Percentiles rank a stretch among this genome's conserved stretches.
These are phyloP conservation scores for Trichoderma asperellum DNA, from an alignment of 2,329 filamentous ascomycete species.

Conservation along the genomic window DNA sequence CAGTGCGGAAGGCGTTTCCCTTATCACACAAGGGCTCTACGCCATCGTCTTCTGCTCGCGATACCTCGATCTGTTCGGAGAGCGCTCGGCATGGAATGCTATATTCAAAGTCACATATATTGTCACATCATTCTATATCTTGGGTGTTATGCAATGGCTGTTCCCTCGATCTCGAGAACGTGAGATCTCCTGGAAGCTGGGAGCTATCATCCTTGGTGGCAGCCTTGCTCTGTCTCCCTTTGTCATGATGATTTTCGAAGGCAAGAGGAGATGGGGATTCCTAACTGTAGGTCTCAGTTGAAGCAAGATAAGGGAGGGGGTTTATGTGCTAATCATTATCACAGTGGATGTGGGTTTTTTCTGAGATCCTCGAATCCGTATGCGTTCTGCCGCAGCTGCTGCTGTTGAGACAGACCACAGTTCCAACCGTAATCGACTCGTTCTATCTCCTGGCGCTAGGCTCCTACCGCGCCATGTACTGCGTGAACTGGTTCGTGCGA, in stretches of 20 bases:
- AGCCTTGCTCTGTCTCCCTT: slow-evolving; percentile 72
- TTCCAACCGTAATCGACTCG: slow-evolving; percentile 95
- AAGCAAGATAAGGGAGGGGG: slow-evolving; percentile 33
- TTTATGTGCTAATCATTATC: background rate
- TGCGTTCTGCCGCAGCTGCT: slow-evolving; percentile 90
- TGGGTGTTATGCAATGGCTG: slow-evolving; percentile 83
- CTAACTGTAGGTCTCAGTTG: slow-evolving; percentile 46
- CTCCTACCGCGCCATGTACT: slow-evolving; percentile 85
- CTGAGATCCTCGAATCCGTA: slow-evolving; percentile 87
- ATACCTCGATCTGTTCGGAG: slow-evolving; percentile 79
- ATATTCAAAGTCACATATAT: slow-evolving; percentile 92
- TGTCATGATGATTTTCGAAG: slow-evolving; percentile 69
- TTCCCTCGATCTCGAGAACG: slow-evolving; percentile 86
- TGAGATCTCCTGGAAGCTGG: slow-evolving; percentile 93
- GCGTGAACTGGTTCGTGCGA: slow-evolving; percentile 86
- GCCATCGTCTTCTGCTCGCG: slow-evolving; percentile 81
- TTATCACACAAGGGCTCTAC: slow-evolving; percentile 90
- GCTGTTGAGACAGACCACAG: slow-evolving; percentile 89
- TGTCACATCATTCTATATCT: slow-evolving; percentile 79
- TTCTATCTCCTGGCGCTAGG: slow-evolving; percentile 90
- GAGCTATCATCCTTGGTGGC: slow-evolving; percentile 67
- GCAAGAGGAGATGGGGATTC: slow-evolving; percentile 49
- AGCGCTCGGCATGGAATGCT: slow-evolving; percentile 67
- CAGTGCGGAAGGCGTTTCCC: slow-evolving; percentile 87
- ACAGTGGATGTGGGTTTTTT: slow-evolving; percentile 84